Conservation (phyloP, 2,329 filamentous ascomycete species). For the Tolypocladium nubicola region DNA sequence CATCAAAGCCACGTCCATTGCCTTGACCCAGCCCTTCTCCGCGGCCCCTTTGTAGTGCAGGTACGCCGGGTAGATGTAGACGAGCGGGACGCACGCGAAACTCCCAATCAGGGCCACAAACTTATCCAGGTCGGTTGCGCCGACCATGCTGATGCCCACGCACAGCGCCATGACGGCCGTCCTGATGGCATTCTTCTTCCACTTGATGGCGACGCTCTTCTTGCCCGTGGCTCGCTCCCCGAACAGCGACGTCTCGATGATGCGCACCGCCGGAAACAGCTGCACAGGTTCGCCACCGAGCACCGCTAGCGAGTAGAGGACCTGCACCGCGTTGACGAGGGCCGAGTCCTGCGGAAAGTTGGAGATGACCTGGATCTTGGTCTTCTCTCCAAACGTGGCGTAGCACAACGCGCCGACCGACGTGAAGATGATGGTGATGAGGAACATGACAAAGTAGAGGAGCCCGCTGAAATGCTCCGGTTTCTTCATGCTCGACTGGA, state of each 20-base stretch:
- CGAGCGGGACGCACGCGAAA: constrained; percentile 63
- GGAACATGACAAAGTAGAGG: constrained; percentile 57
- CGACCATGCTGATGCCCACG: constrained; percentile 49
- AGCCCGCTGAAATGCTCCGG: constrained; percentile 57
- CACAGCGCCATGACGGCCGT: constrained; percentile 46
- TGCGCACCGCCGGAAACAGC: constrained; percentile 62
- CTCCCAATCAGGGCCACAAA: constrained; percentile 67
- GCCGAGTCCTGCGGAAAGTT: constrained; percentile 62
- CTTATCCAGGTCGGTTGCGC: constrained; percentile 60
- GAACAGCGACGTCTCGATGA: constrained; percentile 58
- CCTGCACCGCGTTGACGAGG: constrained; percentile 67
- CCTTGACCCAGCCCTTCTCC: constrained; percentile 40
- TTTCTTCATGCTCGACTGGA: constrained; percentile 64
- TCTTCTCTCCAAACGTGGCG: constrained; percentile 58
- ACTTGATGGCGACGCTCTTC: constrained; percentile 53
- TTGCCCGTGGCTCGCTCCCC: constrained; percentile 56
- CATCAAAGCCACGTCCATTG: constrained; percentile 52
- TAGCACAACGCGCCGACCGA: constrained; percentile 65
- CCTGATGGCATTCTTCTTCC: constrained; percentile 65
- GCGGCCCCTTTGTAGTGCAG: constrained; percentile 61
- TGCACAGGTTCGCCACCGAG: constrained; percentile 66
- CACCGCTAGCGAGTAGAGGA: constrained; percentile 63
- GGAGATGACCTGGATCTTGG: constrained; percentile 64
- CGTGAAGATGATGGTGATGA: constrained; percentile 64
- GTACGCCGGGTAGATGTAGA: constrained; percentile 67